A percentile compares a stretch with the other conserved stretches of the same genome.
Evolutionary conservation across 2,329 filamentous ascomycete genomes (phyloP).

Genomic region (Exophiala xenobiotica): DNA sequence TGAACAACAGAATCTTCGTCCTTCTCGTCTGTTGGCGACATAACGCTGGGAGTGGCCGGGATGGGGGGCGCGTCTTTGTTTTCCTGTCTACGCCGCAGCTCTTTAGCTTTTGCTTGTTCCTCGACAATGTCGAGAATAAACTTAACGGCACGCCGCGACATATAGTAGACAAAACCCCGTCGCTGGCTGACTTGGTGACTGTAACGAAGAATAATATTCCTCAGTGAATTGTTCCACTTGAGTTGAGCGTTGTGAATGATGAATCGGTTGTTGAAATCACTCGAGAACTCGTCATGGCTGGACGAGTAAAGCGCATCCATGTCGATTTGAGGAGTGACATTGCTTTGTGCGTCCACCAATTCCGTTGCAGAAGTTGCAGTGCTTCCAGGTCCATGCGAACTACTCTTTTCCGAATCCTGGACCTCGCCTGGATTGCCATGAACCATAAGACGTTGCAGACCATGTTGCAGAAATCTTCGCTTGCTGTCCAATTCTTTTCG

Average conservation of each 20-base stretch:
- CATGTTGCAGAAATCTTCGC: slow-evolving; percentile 58
- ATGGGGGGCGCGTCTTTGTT: slow-evolving; percentile 11
- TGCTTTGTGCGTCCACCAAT: slow-evolving; percentile 46
- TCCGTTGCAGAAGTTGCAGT: slow-evolving; percentile 35
- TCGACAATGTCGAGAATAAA: slow-evolving; percentile 98
- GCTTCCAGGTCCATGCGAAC: slow-evolving; percentile 27
- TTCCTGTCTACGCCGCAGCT: slow-evolving; percentile 33
- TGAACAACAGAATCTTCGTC: slow-evolving; percentile 69
- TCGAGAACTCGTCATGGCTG: slow-evolving; percentile 76
- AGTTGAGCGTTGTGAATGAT: slow-evolving; percentile 96
- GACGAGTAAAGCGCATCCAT: slow-evolving; percentile 63
- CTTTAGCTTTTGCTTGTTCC: slow-evolving; percentile 77
- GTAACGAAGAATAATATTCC: slow-evolving; percentile 95
- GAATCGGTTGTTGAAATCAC: slow-evolving; percentile 97
- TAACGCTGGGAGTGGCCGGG: slow-evolving; percentile 19
- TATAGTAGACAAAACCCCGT: slow-evolving; percentile 95
- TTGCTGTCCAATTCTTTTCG: slow-evolving; percentile 58
- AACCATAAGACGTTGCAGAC: slow-evolving; percentile 58
- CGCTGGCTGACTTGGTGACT: slow-evolving; percentile 96
- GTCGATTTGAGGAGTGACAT: slow-evolving; percentile 48
- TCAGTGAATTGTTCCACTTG: slow-evolving; percentile 95
- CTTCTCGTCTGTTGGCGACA: slow-evolving; percentile 45
- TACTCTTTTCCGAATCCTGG: slow-evolving; percentile 9
- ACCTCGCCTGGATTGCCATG: slow-evolving; percentile 50
- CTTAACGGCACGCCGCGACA: slow-evolving; percentile 91